These are phyloP conservation scores for Asterochloris erici DNA, from an alignment of 139 green algal species.

Conservation along the genomic window DNA sequence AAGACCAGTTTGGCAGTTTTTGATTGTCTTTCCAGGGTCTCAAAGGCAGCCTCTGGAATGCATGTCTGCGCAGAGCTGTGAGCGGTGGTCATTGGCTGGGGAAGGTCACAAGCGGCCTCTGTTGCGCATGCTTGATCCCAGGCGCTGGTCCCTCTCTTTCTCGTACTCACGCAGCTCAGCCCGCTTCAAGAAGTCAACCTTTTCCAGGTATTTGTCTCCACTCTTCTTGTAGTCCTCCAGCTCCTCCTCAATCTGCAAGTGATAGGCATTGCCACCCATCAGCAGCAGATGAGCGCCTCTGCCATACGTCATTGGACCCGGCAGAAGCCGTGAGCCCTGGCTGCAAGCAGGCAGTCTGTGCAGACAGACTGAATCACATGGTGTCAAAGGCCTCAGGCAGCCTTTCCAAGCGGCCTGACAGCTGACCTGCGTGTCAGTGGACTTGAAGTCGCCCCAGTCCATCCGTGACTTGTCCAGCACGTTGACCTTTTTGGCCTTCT, in stretches of 20 bases:
- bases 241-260: conserved; percentile 69
- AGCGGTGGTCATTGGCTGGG: neutral
- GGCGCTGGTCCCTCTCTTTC: conserved; percentile 70
- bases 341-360: too few species aligned
- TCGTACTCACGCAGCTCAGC: conserved; percentile 86
- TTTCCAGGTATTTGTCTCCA: conserved; percentile 73
- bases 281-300: too few species aligned
- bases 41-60: too few species aligned
- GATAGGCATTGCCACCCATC: too few species aligned
- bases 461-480: conserved; percentile 86
- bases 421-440: conserved; percentile 19
- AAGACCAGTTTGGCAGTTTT: too few species aligned
- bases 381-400: too few species aligned
- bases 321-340: too few species aligned
- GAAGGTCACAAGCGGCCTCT: conserved; percentile 33
- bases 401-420: too few species aligned
- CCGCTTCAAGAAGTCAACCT: conserved; percentile 80
- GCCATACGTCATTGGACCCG: too few species aligned
- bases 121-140: conserved; percentile 58
- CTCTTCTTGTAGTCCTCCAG: conserved; percentile 76
- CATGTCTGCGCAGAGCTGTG: too few species aligned
- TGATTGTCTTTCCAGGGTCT: too few species aligned
- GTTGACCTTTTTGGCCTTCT: conserved; percentile 64
- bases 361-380: too few species aligned
- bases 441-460: conserved; percentile 83